These are phyloP conservation scores for Biscutella auriculata DNA, from an alignment of 441 rosid species.

Conservation along the genomic window DNA sequence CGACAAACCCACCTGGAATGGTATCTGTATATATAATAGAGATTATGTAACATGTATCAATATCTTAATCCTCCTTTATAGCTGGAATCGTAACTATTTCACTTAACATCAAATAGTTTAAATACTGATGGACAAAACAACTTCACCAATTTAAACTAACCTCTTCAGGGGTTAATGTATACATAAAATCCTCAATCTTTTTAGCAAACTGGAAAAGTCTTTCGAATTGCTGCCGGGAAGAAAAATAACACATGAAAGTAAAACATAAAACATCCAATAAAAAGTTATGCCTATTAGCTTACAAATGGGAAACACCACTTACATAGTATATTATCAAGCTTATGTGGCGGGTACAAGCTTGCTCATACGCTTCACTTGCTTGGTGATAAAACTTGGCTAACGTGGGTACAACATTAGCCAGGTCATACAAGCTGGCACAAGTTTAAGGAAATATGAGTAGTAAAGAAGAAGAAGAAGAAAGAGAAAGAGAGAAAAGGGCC, in stretches of 20 bases:
- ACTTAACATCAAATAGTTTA: background rate
- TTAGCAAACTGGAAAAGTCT: conserved; percentile 84
- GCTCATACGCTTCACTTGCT: conserved; percentile 97
- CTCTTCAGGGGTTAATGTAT: conserved; percentile 94
- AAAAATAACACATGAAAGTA: conserved; percentile 5
- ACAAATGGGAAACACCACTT: conserved; percentile 27
- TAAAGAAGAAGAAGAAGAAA: background rate
- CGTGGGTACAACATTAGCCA: conserved; percentile 92
- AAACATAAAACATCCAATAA: background rate
- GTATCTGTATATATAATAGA: conserved; percentile 46
- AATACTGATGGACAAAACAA: background rate
- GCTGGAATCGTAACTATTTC: too few species aligned
- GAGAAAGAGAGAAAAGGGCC: background rate
- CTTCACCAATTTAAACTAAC: conserved; percentile 25
- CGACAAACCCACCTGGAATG: conserved; percentile 91
- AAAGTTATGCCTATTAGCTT: background rate
- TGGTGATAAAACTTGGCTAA: conserved; percentile 98
- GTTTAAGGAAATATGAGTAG: conserved; percentile 7
- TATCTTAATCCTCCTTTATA: too few species aligned
- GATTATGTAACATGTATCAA: background rate
- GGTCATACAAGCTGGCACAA: conserved; percentile 64
- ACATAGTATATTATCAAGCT: conserved; percentile 88
- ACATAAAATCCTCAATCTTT: conserved; percentile 88
- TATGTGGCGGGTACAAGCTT: conserved; percentile 92
- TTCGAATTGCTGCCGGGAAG: conserved; percentile 75